A percentile compares a stretch with the other conserved stretches of the same genome.
These are phyloP conservation scores for Rosellinia necatrix DNA, from an alignment of 2,329 filamentous ascomycete genomes.

Conservation along the genomic window DNA sequence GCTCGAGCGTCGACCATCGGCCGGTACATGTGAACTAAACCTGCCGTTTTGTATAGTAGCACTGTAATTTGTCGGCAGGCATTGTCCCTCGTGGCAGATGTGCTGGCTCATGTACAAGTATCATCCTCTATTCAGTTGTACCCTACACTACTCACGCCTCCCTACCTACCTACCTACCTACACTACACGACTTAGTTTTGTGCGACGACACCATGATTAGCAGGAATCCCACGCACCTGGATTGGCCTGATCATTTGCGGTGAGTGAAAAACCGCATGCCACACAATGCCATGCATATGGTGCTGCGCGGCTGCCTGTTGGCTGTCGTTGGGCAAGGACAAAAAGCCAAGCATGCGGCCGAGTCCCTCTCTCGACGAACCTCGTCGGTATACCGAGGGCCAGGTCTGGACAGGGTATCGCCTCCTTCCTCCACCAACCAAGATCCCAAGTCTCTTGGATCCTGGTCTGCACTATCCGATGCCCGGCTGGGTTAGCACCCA, in stretches of 20 bases:
- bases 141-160: not conserved
- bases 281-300: conserved; percentile 12
- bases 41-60: too few species aligned
- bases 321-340: conserved; percentile 6
- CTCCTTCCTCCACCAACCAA: too few species aligned
- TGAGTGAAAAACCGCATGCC: not conserved
- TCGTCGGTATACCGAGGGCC: conserved; percentile 7
- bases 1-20: too few species aligned
- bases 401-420: not conserved
- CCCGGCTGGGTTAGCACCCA: too few species aligned
- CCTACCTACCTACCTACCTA: not conserved
- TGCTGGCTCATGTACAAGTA: too few species aligned
- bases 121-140: too few species aligned
- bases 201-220: conserved; percentile 9
- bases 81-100: too few species aligned
- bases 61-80: too few species aligned
- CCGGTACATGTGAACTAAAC: too few species aligned
- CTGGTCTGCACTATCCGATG: not conserved
- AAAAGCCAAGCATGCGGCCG: conserved; percentile 12
- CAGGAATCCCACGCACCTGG: not conserved
- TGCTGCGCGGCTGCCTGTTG: conserved; percentile 15
- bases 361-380: not conserved
- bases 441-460: too few species aligned
- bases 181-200: not conserved
- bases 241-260: conserved; percentile 22